Percentiles rank a stretch among this genome's conserved stretches.
Evolutionary conservation across 768 basidiomycete species (phyloP).

Genomic region (Holtermanniella nyarrowii): DNA sequence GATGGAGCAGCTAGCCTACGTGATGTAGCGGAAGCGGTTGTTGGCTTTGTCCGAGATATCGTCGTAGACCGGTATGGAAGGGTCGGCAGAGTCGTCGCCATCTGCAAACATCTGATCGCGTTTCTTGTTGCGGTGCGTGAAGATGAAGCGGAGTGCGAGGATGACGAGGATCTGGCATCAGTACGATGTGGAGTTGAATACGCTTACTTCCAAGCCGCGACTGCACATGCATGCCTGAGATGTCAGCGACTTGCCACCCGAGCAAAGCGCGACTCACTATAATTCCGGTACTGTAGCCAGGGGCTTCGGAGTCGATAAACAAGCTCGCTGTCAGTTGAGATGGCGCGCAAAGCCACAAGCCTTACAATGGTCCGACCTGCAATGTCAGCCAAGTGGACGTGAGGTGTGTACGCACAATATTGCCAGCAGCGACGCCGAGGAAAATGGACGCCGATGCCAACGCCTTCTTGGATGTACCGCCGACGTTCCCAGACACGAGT

Average conservation of each 20-base stretch:
- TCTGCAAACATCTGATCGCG: conserved; percentile 19
- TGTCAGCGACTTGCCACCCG: no score
- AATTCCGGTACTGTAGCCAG: conserved; percentile 25
- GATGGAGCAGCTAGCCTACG: no score
- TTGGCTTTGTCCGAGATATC: conserved; percentile 32
- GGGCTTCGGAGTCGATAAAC: conserved; percentile 15
- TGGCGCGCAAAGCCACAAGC: conserved; percentile 2
- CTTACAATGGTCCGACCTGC: not conserved
- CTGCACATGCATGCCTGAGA: conserved; percentile 28
- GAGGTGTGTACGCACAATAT: conserved; percentile 26
- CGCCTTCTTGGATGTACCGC: conserved; percentile 36
- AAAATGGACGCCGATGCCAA: conserved; percentile 25
- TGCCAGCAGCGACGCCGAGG: conserved; percentile 30
- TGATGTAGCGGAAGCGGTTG: conserved; percentile 24
- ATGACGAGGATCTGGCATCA: conserved; percentile 24
- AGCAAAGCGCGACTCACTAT: no score
- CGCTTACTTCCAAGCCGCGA: conserved; percentile 10
- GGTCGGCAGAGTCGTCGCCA: conserved; percentile 22
- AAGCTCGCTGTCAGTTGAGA: not conserved
- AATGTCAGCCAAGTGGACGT: conserved; percentile 4
- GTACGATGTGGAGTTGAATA: not conserved
- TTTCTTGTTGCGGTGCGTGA: conserved; percentile 21
- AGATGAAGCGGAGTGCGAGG: conserved; percentile 20
- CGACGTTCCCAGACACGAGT: conserved; percentile 26
- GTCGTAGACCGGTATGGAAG: conserved; percentile 14